Base-by-base conservation (phyloP, 2,329 filamentous ascomycete genomes). In the Verticillium longisporum region DNA sequence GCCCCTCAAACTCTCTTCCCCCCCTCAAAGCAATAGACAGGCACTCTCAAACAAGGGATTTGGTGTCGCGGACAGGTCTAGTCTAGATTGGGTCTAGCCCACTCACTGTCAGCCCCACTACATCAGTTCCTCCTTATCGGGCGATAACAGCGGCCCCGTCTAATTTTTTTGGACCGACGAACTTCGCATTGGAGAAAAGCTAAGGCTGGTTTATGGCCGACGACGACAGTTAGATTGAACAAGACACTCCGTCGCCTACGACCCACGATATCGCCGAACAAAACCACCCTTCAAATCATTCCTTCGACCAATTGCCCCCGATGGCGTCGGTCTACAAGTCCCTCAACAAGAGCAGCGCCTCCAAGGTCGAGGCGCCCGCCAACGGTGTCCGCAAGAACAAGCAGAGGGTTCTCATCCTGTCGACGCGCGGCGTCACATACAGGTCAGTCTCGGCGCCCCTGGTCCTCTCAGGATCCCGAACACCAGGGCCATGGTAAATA, bases 391-490 rank as follows among this genome's bases (percentile, higher is more conserved):
- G 83, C 67, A 89, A 83, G 76, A 89, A 87, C 72, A 88, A 85
- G 78, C 87, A 88, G 75, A 82, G 92, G 69, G 90, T 98, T 59
- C 81, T 99, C 66, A 93, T 98, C 70, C 82, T 99, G 68, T 95
- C 91, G 33, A 97, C 93, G 31, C 83, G 95, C 79, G 95, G 95
- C 65, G 91, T 98, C 59, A 97, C 94, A 37, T 92, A 91, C 76
- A 85, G 90, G 89, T 92, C 37, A 13, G 37, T 7, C 45, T 4
- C 14, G 26, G 3, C 53, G 11, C 15, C 36, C 4, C 3, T 21
- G 53, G 31, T 15, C 14, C 38, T 5, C 59, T 37, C 9, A 36
- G 2, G 34, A 36, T 9, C 3, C 2, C 13, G 21, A 32, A 33
- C 21, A 56, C 31, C 13, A 9, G 34, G 13, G 34, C 5, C 7